phyloP scores from a whole-genome alignment of 169 alveolate genomes.

The Cryptosporidium andersoni region DNA sequence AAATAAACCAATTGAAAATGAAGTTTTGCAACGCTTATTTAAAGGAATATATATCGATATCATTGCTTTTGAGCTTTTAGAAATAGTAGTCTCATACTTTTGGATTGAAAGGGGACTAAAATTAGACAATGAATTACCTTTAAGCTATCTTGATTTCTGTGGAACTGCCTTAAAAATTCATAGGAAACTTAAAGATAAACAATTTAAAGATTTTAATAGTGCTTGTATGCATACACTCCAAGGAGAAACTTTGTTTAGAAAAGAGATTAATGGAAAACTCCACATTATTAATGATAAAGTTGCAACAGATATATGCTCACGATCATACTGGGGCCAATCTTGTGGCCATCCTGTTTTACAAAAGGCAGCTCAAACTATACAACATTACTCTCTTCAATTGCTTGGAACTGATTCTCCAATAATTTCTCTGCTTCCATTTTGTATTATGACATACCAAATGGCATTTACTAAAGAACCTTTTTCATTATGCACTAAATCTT shows the following conservation, averaged over 20 bases:
- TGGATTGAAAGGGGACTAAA: constrained; percentile 7
- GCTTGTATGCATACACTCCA: constrained; percentile 31
- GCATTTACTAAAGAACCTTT: constrained; percentile 53
- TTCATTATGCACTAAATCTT: constrained; percentile 3
- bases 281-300: constrained; percentile 14
- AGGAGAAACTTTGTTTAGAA: constrained; percentile 11
- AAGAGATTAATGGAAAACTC: constrained; percentile 49
- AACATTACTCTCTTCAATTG: background rate
- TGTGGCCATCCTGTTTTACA: constrained; percentile 13
- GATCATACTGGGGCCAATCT: constrained; percentile 41
- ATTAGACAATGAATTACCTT: constrained; percentile 19
- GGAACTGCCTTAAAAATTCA: constrained; percentile 26
- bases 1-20: constrained; percentile 11
- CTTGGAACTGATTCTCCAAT: constrained; percentile 11
- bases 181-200: constrained; percentile 8
- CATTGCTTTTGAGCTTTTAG: constrained; percentile 41
- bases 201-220: constrained; percentile 24
- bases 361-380: constrained; percentile 8
- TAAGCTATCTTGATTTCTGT: constrained; percentile 30
- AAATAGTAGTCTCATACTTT: constrained; percentile 14
- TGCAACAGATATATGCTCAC: constrained; percentile 44
- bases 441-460: constrained; percentile 49
- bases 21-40: constrained; percentile 4
- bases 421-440: constrained; percentile 14
- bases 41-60: constrained; percentile 63